Evolutionary conservation across 768 basidiomycete genomes (phyloP), one percentile per base, ranked within the genome.

Genomic region (Termitomyces bulborhizus): DNA sequence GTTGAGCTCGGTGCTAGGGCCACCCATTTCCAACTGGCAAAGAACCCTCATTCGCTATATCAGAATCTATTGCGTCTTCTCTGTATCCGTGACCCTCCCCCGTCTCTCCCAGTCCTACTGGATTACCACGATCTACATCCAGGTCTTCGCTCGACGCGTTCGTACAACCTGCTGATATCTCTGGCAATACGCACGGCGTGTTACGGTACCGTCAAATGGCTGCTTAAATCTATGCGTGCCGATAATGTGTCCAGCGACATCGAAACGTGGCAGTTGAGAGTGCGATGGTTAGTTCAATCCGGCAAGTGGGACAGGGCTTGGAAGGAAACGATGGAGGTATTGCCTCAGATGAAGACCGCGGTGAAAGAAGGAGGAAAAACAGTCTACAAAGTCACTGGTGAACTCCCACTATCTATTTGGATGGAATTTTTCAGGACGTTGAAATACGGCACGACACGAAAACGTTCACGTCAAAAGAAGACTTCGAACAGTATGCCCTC

Each of bases 301-400:
- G 85, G 81, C 7, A 66, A 64, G 42, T 88, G 86, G 85, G 65
- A 75, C 11, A 66, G 73, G 24, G 87, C 85, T 21, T 88, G 84
- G 83, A 60, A 61, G 13, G 71, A 73, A 46, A 71, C 75, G 27
- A 62, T 69, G 59, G 48, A 53, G 26, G 34, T 42, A 7, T 47
- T 24, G 2, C 27, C 47, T 61, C 50, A 54, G 63, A 57, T 67
- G 31, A 46, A 66, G 27, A 51, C 51, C 16, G 46, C 5, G 2
- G 24, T 1, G n/a, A 18, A 46, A 13, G 18, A 26, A 31, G 58
- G 6, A 24, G 26, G 16, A 15, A 43, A 49, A 49, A 9, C 18
- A 15, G 9, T 44, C 43, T 61, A 32, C 53, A 60, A 29, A 50
- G 45, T 34, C 51, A 55, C 51, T 32, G 39, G 48, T 43, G 27